phyloP scores from a whole-genome alignment of 2,329 filamentous ascomycete species.

The Sarocladiaceae sp. region DNA sequence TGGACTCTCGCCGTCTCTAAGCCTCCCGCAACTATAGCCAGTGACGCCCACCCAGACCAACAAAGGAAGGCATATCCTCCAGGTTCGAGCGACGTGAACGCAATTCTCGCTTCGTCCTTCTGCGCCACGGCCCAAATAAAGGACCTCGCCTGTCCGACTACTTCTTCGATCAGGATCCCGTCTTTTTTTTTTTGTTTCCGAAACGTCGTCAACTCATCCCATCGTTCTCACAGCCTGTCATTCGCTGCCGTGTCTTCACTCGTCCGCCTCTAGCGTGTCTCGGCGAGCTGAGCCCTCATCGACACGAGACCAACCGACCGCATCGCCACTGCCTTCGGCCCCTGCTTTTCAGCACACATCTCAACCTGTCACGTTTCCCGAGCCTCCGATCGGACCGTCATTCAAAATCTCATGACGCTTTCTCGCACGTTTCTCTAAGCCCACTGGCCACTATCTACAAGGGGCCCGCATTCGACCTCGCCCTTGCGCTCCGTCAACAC shows the following conservation, averaged over 20 bases:
- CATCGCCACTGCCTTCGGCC: slow-evolving; percentile 5
- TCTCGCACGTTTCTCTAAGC: neutral
- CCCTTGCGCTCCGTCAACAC: neutral
- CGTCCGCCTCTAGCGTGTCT: slow-evolving; percentile 5
- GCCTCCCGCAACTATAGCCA: too few species aligned
- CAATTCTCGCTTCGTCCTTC: too few species aligned
- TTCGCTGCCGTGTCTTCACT: neutral
- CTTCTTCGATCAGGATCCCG: too few species aligned
- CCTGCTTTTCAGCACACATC: slow-evolving; percentile 1
- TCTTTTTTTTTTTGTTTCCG: too few species aligned
- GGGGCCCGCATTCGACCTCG: slow-evolving; percentile 1
- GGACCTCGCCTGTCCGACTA: too few species aligned
- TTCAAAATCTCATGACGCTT: neutral
- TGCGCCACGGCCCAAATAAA: too few species aligned
- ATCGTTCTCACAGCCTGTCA: neutral
- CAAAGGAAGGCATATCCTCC: too few species aligned
- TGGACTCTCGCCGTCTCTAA: too few species aligned
- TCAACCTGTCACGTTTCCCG: neutral
- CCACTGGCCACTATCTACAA: slow-evolving; percentile 1
- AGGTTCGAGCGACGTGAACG: too few species aligned
- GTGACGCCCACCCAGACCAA: too few species aligned
- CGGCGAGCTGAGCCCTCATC: slow-evolving; percentile 5
- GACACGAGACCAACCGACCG: slow-evolving; percentile 5
- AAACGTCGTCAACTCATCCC: neutral
- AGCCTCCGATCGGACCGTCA: neutral